Conservation (phyloP, 768 basidiomycete genomes). For the Krasilnikovozyma curviuscula region DNA sequence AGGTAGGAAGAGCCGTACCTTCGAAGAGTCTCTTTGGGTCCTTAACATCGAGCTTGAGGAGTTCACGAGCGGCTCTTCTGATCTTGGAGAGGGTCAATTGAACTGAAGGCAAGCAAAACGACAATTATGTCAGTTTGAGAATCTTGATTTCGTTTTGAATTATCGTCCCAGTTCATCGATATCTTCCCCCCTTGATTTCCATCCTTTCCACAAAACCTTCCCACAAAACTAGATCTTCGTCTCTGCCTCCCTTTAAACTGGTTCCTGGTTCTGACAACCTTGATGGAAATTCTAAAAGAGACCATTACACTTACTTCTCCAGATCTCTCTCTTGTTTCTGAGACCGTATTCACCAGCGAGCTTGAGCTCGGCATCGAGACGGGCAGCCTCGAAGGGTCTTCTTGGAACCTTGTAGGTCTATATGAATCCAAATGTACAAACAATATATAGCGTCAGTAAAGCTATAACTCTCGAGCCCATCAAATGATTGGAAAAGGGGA, state of each 20-base stretch:
- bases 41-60: slow-evolving; percentile 97
- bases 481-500: background rate
- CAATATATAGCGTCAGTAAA: background rate
- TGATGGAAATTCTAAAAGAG: no score
- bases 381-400: slow-evolving; percentile 88
- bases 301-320: no score
- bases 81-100: slow-evolving; percentile 96
- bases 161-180: no score
- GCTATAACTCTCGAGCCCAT: background rate
- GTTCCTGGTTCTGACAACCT: no score
- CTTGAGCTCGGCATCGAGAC: slow-evolving; percentile 99
- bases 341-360: slow-evolving; percentile 99
- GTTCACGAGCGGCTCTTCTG: slow-evolving; percentile 99
- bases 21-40: slow-evolving; percentile 99
- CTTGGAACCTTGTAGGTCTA: slow-evolving; percentile 94
- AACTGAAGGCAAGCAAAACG: no score
- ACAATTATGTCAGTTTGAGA: no score
- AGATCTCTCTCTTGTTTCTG: slow-evolving; percentile 99
- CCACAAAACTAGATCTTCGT: no score
- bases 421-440: background rate
- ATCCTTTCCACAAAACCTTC: no score
- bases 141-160: no score
- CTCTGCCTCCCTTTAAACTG: no score
- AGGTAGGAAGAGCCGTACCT: slow-evolving; percentile 31
- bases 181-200: no score